Base-by-base conservation (phyloP, 2,329 filamentous ascomycete genomes). In the Aspergillus sclerotialis region DNA sequence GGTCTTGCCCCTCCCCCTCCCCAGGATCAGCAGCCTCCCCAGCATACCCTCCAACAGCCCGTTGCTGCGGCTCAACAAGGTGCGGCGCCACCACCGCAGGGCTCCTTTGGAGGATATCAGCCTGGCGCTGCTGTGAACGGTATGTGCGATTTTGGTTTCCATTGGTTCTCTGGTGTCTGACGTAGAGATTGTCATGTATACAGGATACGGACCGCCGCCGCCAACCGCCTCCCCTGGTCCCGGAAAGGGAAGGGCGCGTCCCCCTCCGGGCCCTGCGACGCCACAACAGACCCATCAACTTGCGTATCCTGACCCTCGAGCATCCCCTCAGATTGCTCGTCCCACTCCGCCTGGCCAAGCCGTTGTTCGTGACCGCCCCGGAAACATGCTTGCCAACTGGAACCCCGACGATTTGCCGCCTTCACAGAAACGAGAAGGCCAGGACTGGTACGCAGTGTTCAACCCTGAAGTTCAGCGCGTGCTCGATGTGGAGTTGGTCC, bases 381-480 rank as follows among this genome's bases (percentile, higher is more conserved):
- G 77, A 39, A 84, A 84, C 50, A 77, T 82, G 34, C 73, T 95
- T 17, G 85, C 85, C 33, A 90, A 96, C 46, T 75, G 95, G 40
- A 87, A 94, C 49, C 78, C 84, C 5, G 88, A 95, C 41, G 78
- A 86, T 41, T 73, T 96, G 26, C 87, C 89, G 18, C 76, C 83
- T 2, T 81, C 88, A 49, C 78, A 88, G 44, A 96, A 96, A 74
- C 89, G 90, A 58, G 84, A 87, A 37, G 84, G 86, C 18, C 70
- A 77, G 28, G 92, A 96, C 59, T 98, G 92, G 92, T 94, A 93
- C 58, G 90, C 86, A 28, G 85, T 96, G 45, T 98, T 95, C 74
- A 95, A 98, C 65, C 88, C 90, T 28, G 78, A 82, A 38, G 84
- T 95, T 24, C 86, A 85, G 43, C 86, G 92, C 39, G 79, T 88